phyloP scores from a whole-genome alignment of 2,329 filamentous ascomycete species.

The Monosporascus sp. region DNA sequence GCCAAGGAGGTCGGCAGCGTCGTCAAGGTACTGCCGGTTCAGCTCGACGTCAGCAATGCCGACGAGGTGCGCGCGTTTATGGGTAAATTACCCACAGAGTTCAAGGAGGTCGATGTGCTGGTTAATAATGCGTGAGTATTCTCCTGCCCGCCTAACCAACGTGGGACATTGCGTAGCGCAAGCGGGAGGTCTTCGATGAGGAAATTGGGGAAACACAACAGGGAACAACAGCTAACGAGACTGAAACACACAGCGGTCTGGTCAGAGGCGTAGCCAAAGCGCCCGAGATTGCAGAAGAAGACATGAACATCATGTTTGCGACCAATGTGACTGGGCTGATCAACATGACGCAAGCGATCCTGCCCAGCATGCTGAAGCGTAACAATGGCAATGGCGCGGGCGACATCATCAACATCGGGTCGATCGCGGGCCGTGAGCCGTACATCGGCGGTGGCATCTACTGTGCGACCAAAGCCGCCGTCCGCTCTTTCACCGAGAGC shows the following conservation, averaged over 20 bases:
- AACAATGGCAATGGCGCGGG: conserved; percentile 66
- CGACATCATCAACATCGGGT: conserved; percentile 89
- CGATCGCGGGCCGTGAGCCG: conserved; percentile 54
- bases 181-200: too few relatives aligned
- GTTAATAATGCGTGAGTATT: conserved; percentile 87
- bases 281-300: conserved; percentile 73
- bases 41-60: conserved; percentile 80
- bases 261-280: conserved; percentile 85
- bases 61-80: conserved; percentile 72
- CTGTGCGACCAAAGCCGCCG: conserved; percentile 72
- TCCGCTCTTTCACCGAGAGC: conserved; percentile 66
- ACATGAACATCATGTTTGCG: conserved; percentile 81
- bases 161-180: too few relatives aligned
- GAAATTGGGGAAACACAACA: neutral
- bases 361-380: conserved; percentile 75
- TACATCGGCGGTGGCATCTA: conserved; percentile 73
- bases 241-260: conserved; percentile 56
- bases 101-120: conserved; percentile 76
- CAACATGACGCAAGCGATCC: conserved; percentile 88
- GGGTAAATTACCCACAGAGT: conserved; percentile 68
- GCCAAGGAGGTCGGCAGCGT: conserved; percentile 68
- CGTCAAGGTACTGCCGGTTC: conserved; percentile 75
- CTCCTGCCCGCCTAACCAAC: neutral
- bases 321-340: conserved; percentile 95
- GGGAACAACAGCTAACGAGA: too few relatives aligned